Conservation (phyloP, 1,139 yeast genomes). For the Geotrichum macrosporum region DNA sequence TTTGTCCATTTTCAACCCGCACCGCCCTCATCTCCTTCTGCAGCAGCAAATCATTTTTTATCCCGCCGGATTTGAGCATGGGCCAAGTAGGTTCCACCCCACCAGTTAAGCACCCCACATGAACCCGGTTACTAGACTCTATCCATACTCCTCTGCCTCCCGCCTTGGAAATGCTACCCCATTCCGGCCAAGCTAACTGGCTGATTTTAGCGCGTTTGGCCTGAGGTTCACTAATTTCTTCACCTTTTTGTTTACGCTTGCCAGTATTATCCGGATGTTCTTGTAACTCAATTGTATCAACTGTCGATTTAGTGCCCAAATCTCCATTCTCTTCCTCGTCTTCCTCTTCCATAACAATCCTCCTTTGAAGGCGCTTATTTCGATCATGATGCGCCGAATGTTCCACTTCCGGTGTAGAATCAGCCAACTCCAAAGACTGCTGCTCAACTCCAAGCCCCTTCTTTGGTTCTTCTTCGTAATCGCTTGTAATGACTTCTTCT, state of each 20-base stretch:
- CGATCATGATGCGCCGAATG: not conserved
- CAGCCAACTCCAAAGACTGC: not conserved
- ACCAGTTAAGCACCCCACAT: slow-evolving; percentile 1
- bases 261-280: not conserved
- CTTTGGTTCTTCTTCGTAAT: slow-evolving; percentile 22
- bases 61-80: not conserved
- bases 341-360: slow-evolving; percentile 12
- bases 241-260: not conserved
- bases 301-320: not conserved
- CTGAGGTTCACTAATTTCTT: not conserved
- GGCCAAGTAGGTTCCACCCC: slow-evolving; percentile 3
- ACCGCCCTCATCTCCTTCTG: not conserved
- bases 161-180: not conserved
- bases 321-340: slow-evolving; percentile 4
- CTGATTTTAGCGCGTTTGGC: not conserved
- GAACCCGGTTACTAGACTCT: slow-evolving; percentile 5
- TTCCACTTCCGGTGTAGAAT: not conserved
- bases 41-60: not conserved
- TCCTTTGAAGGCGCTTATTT: slow-evolving; percentile 1
- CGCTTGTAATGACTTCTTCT: slow-evolving; percentile 23
- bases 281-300: not conserved
- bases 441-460: not conserved
- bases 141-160: slow-evolving; percentile 11
- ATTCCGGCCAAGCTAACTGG: slow-evolving; percentile 7
- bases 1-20: not conserved